These are phyloP conservation scores for Pyrenochaeta sp. DNA, from an alignment of 2,329 filamentous ascomycete species.

Conservation along the genomic window DNA sequence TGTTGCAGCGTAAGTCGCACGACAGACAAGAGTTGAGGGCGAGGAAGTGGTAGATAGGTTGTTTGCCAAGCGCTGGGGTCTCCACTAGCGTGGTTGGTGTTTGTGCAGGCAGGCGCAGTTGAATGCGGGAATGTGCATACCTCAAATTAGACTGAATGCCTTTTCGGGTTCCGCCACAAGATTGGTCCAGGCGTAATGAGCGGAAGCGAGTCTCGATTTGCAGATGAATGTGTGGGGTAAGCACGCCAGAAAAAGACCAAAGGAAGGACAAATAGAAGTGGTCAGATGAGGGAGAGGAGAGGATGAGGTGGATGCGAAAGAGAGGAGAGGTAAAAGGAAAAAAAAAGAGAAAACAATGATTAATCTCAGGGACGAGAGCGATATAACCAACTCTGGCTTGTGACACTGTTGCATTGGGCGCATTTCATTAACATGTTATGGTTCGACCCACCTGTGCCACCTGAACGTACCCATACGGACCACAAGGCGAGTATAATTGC, in stretches of 20 bases:
- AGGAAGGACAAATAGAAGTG: not conserved
- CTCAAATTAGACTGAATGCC: slow-evolving; percentile 8
- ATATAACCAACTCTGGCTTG: slow-evolving; percentile 17
- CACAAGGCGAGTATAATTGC: slow-evolving; percentile 8
- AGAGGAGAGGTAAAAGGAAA: not conserved
- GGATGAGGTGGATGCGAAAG: not conserved
- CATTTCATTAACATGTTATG: slow-evolving; percentile 8
- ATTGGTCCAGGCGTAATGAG: not conserved
- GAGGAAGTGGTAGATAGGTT: slow-evolving; percentile 15
- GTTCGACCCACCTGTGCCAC: slow-evolving; percentile 22
- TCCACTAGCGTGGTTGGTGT: slow-evolving; percentile 23
- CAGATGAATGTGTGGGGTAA: not conserved
- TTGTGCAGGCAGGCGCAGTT: slow-evolving; percentile 30
- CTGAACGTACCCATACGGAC: slow-evolving; percentile 11
- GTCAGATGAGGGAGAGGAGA: not conserved
- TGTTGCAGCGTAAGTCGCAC: slow-evolving; percentile 25
- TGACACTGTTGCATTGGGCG: slow-evolving; percentile 30
- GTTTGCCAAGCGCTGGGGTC: slow-evolving; percentile 34
- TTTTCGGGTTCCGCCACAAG: not conserved
- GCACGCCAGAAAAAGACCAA: not conserved
- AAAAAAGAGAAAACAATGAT: not conserved
- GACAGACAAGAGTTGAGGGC: slow-evolving; percentile 11
- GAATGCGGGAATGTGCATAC: slow-evolving; percentile 24
- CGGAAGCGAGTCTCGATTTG: not conserved
- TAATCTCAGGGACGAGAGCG: slow-evolving; percentile 1